These are phyloP conservation scores for Phytophthora boehmeriae DNA, from an alignment of 352 stramenopile species.

Conservation along the genomic window DNA sequence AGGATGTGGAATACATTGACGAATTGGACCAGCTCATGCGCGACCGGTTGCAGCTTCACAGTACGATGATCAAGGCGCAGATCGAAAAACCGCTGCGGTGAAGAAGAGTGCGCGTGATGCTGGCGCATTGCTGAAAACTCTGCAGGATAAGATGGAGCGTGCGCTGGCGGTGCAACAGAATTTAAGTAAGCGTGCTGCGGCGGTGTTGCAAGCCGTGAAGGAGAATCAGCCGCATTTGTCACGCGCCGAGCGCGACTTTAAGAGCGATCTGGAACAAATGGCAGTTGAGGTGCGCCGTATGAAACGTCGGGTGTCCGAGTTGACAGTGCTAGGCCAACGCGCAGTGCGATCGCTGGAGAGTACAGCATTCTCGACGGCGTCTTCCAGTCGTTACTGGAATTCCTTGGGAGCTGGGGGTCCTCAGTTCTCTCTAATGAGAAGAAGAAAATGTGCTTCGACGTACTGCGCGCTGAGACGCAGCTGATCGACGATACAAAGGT, in stretches of 20 bases:
- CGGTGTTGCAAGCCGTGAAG: constrained; percentile 78
- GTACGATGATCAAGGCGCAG: constrained; percentile 67
- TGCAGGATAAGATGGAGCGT: constrained; percentile 63
- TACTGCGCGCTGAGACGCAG: constrained; percentile 80
- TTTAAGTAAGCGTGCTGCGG: constrained; percentile 75
- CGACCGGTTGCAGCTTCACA: constrained; percentile 59
- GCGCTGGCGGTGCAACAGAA: constrained; percentile 75
- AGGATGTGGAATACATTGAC: constrained; percentile 81
- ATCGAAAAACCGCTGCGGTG: constrained; percentile 45
- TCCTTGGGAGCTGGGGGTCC: constrained; percentile 8
- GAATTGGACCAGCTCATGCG: constrained; percentile 71
- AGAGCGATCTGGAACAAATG: constrained; percentile 72
- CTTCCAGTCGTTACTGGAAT: constrained; percentile 27
- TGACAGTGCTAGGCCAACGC: constrained; percentile 70
- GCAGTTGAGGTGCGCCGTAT: constrained; percentile 66
- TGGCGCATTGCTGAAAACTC: constrained; percentile 39
- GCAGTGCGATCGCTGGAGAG: constrained; percentile 61
- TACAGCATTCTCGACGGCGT: constrained; percentile 27
- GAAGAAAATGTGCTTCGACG: constrained; percentile 85
- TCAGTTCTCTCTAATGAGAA: constrained; percentile 64
- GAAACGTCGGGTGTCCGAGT: constrained; percentile 71
- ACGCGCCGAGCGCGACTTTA: constrained; percentile 73
- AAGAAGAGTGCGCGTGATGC: constrained; percentile 41
- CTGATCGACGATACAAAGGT: constrained; percentile 81
- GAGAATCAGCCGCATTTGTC: constrained; percentile 84